phyloP scores from a whole-genome alignment of 2,329 filamentous ascomycete genomes.

The Emericellopsis atlantica region DNA sequence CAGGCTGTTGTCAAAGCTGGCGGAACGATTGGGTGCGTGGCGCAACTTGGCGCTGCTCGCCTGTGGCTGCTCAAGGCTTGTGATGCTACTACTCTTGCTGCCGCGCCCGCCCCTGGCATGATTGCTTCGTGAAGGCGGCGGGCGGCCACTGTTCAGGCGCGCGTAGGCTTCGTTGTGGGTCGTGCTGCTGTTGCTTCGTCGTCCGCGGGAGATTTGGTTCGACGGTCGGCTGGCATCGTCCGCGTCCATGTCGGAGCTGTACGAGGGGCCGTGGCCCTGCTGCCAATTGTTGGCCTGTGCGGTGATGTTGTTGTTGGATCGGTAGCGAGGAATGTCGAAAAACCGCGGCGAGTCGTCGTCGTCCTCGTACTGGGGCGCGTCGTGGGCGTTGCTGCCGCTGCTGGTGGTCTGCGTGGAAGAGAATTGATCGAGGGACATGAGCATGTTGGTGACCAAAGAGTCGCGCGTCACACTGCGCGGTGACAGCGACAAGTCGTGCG shows the following conservation, averaged over 20 bases:
- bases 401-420: constrained; percentile 20
- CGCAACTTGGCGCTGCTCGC: not conserved
- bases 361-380: constrained; percentile 10
- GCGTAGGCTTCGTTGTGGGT: constrained; percentile 50
- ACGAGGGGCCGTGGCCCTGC: constrained; percentile 26
- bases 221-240: constrained; percentile 41
- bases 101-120: constrained; percentile 41
- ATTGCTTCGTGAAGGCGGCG: constrained; percentile 28
- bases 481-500: constrained; percentile 76
- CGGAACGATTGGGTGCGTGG: constrained; percentile 33
- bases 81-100: constrained; percentile 60
- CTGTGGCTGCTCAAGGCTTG: constrained; percentile 48
- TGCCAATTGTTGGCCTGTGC: constrained; percentile 20
- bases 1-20: constrained; percentile 62
- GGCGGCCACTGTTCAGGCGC: constrained; percentile 50
- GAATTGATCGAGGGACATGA: constrained; percentile 82
- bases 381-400: not conserved
- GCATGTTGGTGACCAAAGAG: constrained; percentile 91
- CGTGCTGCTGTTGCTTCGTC: constrained; percentile 71
- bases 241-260: constrained; percentile 47
- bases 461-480: constrained; percentile 68
- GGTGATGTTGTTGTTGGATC: constrained; percentile 5
- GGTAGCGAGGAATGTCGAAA: constrained; percentile 7
- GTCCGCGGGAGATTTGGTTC: constrained; percentile 40
- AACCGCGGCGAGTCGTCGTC: constrained; percentile 7